phyloP scores from a whole-genome alignment of 768 basidiomycete species.

The Termitomyces sp. region DNA sequence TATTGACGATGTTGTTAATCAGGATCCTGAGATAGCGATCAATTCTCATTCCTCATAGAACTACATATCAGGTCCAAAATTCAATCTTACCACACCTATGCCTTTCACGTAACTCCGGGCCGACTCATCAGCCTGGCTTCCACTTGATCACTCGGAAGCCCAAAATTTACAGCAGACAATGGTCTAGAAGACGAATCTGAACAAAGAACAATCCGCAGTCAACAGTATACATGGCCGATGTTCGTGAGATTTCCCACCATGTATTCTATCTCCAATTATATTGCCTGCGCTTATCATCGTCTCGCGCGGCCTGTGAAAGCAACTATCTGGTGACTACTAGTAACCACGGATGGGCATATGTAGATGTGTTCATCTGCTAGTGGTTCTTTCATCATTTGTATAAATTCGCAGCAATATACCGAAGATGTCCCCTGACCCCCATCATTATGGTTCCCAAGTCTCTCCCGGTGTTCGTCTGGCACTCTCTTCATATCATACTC shows the following conservation, averaged over 20 bases:
- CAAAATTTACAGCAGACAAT: background rate
- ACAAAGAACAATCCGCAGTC: slow-evolving; percentile 5
- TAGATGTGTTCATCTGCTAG: slow-evolving; percentile 15
- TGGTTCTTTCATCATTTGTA: slow-evolving; percentile 7
- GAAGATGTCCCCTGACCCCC: slow-evolving; percentile 1
- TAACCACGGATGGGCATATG: background rate
- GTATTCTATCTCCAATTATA: slow-evolving; percentile 6
- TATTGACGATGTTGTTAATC: background rate
- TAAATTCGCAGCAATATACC: slow-evolving; percentile 6
- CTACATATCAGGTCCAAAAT: background rate
- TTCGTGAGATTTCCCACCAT: slow-evolving; percentile 3
- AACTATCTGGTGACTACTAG: slow-evolving; percentile 7
- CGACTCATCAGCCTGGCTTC: background rate
- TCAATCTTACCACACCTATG: background rate
- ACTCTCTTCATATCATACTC: slow-evolving; percentile 12
- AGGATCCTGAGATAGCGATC: background rate
- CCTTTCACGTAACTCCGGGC: background rate
- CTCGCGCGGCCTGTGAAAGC: slow-evolving; percentile 5
- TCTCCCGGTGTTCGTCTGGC: background rate
- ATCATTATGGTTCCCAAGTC: slow-evolving; percentile 12
- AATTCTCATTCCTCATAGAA: background rate
- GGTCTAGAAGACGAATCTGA: background rate
- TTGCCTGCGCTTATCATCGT: background rate
- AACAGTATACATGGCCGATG: background rate
- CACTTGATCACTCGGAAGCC: background rate